Evolutionary conservation across 2,329 filamentous ascomycete genomes (phyloP).

Genomic region (Orbilia blumenaviensis): DNA sequence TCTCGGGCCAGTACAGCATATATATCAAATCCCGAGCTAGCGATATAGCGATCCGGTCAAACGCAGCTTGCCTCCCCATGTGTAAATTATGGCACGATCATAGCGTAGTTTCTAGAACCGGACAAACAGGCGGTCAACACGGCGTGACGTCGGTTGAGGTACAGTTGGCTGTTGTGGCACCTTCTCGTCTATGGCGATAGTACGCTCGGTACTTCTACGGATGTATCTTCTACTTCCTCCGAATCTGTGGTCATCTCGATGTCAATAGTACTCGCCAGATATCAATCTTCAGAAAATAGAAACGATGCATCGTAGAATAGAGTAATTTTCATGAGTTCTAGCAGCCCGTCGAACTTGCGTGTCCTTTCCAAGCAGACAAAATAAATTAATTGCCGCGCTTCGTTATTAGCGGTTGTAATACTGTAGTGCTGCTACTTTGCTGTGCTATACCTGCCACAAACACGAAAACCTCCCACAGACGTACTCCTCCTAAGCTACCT

Average conservation of each 20-base stretch:
- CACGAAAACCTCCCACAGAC: slow-evolving; percentile 39
- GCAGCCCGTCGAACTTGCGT: neutral
- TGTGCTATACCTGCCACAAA: slow-evolving; percentile 32
- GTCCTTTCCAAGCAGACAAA: neutral
- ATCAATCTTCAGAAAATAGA: neutral
- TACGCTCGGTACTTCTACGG: neutral
- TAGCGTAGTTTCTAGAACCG: neutral
- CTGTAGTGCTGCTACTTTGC: slow-evolving; percentile 14
- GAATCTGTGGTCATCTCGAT: neutral
- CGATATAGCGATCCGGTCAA: too few species aligned
- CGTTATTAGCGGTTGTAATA: slow-evolving; percentile 25
- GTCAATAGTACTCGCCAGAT: neutral
- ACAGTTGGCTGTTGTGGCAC: slow-evolving; percentile 37
- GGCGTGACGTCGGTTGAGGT: slow-evolving; percentile 37
- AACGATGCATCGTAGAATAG: neutral
- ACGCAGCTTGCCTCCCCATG: neutral
- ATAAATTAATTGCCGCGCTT: slow-evolving; percentile 44
- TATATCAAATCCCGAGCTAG: too few species aligned
- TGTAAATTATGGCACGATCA: neutral
- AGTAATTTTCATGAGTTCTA: neutral
- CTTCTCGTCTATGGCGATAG: slow-evolving; percentile 4
- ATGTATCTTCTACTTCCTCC: neutral
- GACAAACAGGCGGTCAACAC: slow-evolving; percentile 36
- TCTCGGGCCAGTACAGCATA: too few species aligned
- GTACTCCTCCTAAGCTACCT: slow-evolving; percentile 17